These are phyloP conservation scores for Neonothopanus nambi DNA, from an alignment of 1,284 basidiomycete genomes.

Conservation along the genomic window DNA sequence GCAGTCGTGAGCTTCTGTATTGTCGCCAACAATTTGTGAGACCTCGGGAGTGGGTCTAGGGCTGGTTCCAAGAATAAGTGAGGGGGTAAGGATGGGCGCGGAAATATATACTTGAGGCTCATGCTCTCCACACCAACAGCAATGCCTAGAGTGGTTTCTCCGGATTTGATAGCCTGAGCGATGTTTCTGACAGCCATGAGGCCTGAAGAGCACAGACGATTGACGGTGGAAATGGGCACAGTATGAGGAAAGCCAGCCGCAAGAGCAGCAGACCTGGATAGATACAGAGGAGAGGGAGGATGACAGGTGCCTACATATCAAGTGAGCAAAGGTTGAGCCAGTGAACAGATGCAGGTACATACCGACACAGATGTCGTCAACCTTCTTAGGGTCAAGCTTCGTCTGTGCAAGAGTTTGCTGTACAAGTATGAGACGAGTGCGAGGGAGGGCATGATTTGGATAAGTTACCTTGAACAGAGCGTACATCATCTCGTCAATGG, in stretches of 20 bases:
- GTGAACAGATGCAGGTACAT: conserved; percentile 23
- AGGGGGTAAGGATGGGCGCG: conserved; percentile 3
- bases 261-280: conserved; percentile 77
- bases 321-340: neutral
- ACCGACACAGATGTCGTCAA: conserved; percentile 85
- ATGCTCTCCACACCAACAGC: conserved; percentile 86
- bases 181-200: conserved; percentile 83
- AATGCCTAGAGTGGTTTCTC: conserved; percentile 72
- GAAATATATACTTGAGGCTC: conserved; percentile 65
- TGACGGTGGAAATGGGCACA: conserved; percentile 79
- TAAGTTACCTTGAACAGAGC: conserved; percentile 64
- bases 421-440: neutral
- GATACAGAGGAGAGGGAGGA: conserved; percentile 79
- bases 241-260: conserved; percentile 79
- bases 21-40: conserved; percentile 51
- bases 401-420: conserved; percentile 46
- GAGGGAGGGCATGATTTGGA: neutral
- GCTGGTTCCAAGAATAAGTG: conserved; percentile 37
- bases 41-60: conserved; percentile 78
- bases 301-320: conserved; percentile 71
- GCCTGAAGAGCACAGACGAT: conserved; percentile 83
- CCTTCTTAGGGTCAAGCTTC: conserved; percentile 49
- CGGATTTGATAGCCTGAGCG: conserved; percentile 74
- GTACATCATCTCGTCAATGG: conserved; percentile 72
- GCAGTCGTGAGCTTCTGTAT: conserved; percentile 69